These are phyloP conservation scores for Cercospora sesami DNA, from an alignment of 2,329 filamentous ascomycete species.

Conservation along the genomic window DNA sequence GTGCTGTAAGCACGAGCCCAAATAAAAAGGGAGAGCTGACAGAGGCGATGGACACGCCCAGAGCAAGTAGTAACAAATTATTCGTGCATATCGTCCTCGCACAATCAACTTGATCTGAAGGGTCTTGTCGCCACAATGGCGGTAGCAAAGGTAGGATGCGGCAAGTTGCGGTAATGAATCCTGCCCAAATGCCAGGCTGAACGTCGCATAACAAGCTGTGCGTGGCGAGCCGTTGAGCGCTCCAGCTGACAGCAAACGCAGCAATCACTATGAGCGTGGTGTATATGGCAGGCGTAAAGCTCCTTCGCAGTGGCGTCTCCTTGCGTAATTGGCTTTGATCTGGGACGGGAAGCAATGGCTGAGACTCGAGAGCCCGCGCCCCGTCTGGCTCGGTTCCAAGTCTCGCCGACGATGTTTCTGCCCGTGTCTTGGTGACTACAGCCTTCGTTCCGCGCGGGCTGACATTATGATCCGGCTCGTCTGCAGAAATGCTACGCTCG, in stretches of 20 bases:
- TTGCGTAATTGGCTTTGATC: background rate
- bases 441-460: background rate
- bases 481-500: background rate
- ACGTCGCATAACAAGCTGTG: background rate
- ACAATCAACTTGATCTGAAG: background rate
- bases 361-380: background rate
- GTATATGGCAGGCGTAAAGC: background rate
- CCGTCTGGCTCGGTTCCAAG: background rate
- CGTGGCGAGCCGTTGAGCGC: background rate
- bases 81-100: background rate
- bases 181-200: background rate
- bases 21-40: background rate
- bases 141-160: background rate
- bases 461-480: background rate
- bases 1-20: background rate
- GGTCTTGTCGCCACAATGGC: background rate
- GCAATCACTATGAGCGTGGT: background rate
- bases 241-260: background rate
- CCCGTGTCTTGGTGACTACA: background rate
- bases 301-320: background rate
- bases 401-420: background rate
- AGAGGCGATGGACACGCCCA: background rate
- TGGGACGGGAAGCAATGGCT: background rate
- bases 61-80: background rate
- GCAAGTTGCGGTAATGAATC: background rate